Evolutionary conservation across 768 basidiomycete species (phyloP).

Genomic region (Termitomyces sp.): DNA sequence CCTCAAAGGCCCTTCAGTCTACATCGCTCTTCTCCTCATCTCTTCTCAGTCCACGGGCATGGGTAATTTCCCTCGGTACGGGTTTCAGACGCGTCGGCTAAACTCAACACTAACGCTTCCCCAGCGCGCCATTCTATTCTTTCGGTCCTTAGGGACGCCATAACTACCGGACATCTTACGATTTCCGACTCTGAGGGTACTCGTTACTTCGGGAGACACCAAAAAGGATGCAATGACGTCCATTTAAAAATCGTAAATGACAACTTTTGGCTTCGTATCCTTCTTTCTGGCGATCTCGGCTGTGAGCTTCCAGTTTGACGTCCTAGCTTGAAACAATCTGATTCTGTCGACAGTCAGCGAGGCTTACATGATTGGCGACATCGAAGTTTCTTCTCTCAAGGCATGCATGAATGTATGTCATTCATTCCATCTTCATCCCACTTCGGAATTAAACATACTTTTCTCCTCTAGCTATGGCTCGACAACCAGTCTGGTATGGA

Average conservation of each 20-base stretch:
- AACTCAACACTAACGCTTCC: conserved; percentile 6
- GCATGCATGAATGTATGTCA: conserved; percentile 58
- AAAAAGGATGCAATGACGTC: conserved; percentile 60
- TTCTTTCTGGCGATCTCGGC: conserved; percentile 65
- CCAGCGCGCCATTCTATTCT: conserved; percentile 61
- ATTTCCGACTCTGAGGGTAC: conserved; percentile 59
- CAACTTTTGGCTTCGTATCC: conserved; percentile 66
- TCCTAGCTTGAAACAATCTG: conserved; percentile 5
- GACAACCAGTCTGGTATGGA: conserved; percentile 62
- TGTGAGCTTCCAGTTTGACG: conserved; percentile 38
- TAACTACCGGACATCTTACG: conserved; percentile 56
- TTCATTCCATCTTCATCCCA: background rate
- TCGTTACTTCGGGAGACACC: conserved; percentile 53
- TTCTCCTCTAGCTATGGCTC: conserved; percentile 52
- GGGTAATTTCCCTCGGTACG: conserved; percentile 49
- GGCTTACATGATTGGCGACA: conserved; percentile 71
- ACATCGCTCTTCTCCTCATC: conserved; percentile 42
- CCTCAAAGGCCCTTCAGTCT: conserved; percentile 40
- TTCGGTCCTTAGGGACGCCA: conserved; percentile 53
- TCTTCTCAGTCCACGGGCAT: conserved; percentile 43
- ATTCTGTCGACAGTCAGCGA: conserved; percentile 54
- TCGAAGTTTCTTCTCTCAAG: conserved; percentile 58
- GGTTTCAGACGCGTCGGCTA: conserved; percentile 1
- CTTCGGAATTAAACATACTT: conserved; percentile 4
- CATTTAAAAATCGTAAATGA: conserved; percentile 53